phyloP scores from a whole-genome alignment of 1,284 basidiomycete species.

The Trichosporon inkin region DNA sequence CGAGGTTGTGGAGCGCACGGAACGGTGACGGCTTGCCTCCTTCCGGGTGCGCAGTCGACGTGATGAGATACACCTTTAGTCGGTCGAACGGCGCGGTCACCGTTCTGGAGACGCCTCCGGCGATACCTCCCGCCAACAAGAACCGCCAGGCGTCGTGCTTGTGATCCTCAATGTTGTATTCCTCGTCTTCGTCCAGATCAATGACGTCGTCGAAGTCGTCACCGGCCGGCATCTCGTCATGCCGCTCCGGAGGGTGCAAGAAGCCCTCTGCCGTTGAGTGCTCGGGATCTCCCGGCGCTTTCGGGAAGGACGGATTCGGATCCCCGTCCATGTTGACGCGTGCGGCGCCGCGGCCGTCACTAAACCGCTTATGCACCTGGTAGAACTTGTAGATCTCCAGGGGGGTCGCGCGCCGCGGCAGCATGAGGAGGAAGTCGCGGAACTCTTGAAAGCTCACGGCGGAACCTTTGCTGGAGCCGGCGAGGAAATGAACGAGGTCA shows the following conservation, averaged over 20 bases:
- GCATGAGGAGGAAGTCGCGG: slow-evolving; percentile 78
- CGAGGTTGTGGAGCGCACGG: slow-evolving; percentile 56
- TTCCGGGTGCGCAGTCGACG: slow-evolving; percentile 52
- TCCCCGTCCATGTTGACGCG: slow-evolving; percentile 82
- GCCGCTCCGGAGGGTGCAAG: slow-evolving; percentile 25
- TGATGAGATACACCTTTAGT: slow-evolving; percentile 95
- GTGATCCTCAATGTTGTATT: slow-evolving; percentile 62
- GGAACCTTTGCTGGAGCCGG: slow-evolving; percentile 52
- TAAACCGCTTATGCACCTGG: slow-evolving; percentile 65
- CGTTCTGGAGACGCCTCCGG: slow-evolving; percentile 89
- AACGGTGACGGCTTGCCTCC: slow-evolving; percentile 42
- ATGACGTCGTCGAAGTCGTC: slow-evolving; percentile 52
- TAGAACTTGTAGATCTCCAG: slow-evolving; percentile 77
- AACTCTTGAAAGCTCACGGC: slow-evolving; percentile 77
- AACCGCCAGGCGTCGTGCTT: slow-evolving; percentile 77
- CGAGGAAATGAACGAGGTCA: slow-evolving; percentile 74
- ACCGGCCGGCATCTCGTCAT: slow-evolving; percentile 44
- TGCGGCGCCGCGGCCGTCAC: slow-evolving; percentile 70
- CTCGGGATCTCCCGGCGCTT: slow-evolving; percentile 27
- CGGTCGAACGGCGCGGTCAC: slow-evolving; percentile 98
- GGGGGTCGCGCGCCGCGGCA: slow-evolving; percentile 74
- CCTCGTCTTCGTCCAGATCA: slow-evolving; percentile 60
- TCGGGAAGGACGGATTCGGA: slow-evolving; percentile 49
- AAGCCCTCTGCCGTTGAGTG: slow-evolving; percentile 29
- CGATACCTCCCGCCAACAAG: slow-evolving; percentile 86